Base-by-base conservation (phyloP, 2,329 filamentous ascomycete species). In the Periconia macrospinosa region DNA sequence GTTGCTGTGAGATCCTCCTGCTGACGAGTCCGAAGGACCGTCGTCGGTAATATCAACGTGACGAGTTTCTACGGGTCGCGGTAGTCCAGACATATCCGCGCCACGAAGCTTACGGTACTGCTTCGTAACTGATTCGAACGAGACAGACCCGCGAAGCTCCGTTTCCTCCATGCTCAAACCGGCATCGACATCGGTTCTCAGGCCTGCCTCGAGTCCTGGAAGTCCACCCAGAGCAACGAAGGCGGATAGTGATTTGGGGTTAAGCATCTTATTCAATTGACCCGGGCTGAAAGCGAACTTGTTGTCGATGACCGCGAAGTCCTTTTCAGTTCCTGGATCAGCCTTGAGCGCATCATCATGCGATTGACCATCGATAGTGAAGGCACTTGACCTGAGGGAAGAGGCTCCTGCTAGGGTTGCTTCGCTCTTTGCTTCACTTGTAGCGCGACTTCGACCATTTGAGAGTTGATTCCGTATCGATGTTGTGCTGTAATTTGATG, bases 251-350 rank as follows among this genome's bases (percentile, higher is more conserved):
- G 70, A 79, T 54, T 79, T 78, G 18, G 78, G 74, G 17, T 75
- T 78, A 43, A 81, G 63, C 47, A 84, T 75, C 53, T 79, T 81
- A 61, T 80, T 78, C 7, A 84, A 67, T 51, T 83, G 80, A 7
- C 77, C 75, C 1, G 81, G 78, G 0, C 78, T 77, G 54, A 83
- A 83, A 17, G 79, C 81, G 56, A 84, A 84, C 30, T 71, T 75
- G 63, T 79, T 81, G 63, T 73, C 56, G 49, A 60, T 47, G 10
- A 68, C 61, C 7, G 56, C 49, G 46, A 71, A 71, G n/a, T 59
- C 56, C 3, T 57, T 41, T 49, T 69, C 65, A 3, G 50, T 53
- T 6, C 62, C 62, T 1, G 59, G 61, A 30, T 67, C 62, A 6
- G 65, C 58, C 27, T 56, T 54, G 14, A 68, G 50, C 2, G 65